phyloP scores from a whole-genome alignment of 2,329 filamentous ascomycete genomes.

The Aureobasidium musti region DNA sequence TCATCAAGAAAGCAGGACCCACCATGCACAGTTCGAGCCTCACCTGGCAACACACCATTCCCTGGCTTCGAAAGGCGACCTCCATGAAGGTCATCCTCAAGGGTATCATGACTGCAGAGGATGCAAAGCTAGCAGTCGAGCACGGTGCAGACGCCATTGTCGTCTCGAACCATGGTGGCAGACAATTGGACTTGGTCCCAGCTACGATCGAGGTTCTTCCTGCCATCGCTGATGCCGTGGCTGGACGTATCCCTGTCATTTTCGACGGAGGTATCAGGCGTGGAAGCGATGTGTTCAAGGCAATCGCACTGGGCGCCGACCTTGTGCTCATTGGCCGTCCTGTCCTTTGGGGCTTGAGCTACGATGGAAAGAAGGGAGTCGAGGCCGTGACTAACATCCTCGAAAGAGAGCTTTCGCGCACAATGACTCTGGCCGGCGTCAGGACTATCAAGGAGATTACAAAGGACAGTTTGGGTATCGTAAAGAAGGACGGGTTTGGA shows the following conservation, averaged over 20 bases:
- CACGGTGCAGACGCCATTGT: slow-evolving; percentile 48
- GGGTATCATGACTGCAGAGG: slow-evolving; percentile 46
- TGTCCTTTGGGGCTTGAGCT: slow-evolving; percentile 31
- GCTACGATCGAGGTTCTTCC: slow-evolving; percentile 50
- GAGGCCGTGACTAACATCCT: slow-evolving; percentile 30
- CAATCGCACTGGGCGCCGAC: slow-evolving; percentile 52
- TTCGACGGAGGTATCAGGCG: slow-evolving; percentile 60
- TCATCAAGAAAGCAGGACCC: slow-evolving; percentile 2
- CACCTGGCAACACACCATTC: slow-evolving; percentile 53
- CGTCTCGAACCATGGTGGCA: slow-evolving; percentile 44
- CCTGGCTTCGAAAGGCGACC: slow-evolving; percentile 47
- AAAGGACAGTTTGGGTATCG: slow-evolving; percentile 32
- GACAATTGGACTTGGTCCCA: slow-evolving; percentile 52
- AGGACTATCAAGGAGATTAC: slow-evolving; percentile 33
- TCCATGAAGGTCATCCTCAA: slow-evolving; percentile 57
- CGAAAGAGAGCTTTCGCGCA: slow-evolving; percentile 32
- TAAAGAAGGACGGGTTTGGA: slow-evolving; percentile 33
- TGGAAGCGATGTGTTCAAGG: slow-evolving; percentile 59
- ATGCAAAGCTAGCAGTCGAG: slow-evolving; percentile 50
- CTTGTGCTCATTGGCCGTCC: slow-evolving; percentile 37
- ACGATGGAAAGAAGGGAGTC: slow-evolving; percentile 31
- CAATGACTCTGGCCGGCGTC: slow-evolving; percentile 36
- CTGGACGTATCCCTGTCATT: slow-evolving; percentile 55
- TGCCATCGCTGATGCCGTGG: slow-evolving; percentile 38
- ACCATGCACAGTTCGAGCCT: slow-evolving; percentile 34